phyloP scores from a whole-genome alignment of 495 filamentous ascomycete genomes.

The Neurospora sp. region DNA sequence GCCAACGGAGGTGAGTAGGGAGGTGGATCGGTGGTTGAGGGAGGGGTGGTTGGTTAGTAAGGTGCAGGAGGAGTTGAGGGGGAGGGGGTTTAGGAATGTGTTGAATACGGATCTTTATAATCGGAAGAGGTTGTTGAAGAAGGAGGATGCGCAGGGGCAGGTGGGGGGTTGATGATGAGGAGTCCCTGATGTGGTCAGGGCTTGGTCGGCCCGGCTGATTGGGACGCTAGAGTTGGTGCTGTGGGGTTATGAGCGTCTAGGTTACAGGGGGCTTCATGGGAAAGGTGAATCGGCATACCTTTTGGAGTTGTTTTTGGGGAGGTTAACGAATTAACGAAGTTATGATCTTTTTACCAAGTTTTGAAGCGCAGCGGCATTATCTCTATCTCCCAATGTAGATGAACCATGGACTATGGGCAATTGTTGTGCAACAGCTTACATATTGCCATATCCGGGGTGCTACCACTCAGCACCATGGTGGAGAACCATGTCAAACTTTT shows the following conservation, averaged over 20 bases:
- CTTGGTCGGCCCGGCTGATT: background rate
- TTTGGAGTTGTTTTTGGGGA: background rate
- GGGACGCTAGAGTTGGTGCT: background rate
- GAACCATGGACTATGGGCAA: background rate
- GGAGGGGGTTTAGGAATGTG: slow-evolving; percentile 24
- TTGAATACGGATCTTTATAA: slow-evolving; percentile 29
- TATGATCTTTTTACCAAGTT: background rate
- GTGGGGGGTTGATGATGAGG: background rate
- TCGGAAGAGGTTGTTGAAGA: slow-evolving; percentile 24
- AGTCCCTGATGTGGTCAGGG: background rate
- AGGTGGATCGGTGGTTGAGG: slow-evolving; percentile 26
- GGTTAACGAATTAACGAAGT: background rate
- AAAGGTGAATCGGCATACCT: background rate
- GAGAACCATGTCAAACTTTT: background rate
- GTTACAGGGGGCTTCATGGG: background rate
- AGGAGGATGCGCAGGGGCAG: slow-evolving; percentile 12
- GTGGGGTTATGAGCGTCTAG: background rate
- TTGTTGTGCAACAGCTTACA: background rate
- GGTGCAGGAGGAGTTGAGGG: slow-evolving; percentile 27
- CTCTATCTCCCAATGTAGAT: background rate
- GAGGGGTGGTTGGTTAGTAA: slow-evolving; percentile 25
- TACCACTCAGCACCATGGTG: background rate
- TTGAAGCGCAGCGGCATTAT: background rate
- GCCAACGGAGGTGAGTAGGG: slow-evolving; percentile 15
- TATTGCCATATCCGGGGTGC: background rate